Base-by-base conservation (phyloP, 495 filamentous ascomycete genomes). In the Annulohypoxylon bovei region DNA sequence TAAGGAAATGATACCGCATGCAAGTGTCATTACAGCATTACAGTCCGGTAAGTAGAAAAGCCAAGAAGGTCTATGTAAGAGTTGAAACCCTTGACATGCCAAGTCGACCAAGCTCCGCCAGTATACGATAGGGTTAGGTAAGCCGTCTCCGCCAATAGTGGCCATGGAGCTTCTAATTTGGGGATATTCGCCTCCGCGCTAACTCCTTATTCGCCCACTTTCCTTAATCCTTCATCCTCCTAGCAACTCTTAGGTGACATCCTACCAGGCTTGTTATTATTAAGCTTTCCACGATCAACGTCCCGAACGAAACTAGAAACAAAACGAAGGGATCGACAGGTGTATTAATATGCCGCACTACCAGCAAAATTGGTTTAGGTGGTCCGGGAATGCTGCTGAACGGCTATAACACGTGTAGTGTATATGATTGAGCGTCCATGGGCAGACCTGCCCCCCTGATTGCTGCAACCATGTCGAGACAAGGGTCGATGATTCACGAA, bases 141-240 rank as follows among this genome's bases (percentile, higher is more conserved):
- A 70, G 56, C 37, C 32, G 2, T 14, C 46, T 44, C 54, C 30
- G 44, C 61, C 61, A 70, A 70, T 60, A 33, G 55, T 33, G 20
- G 39, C 8, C 39, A 16, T 42, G 39, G 39, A 42, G 57, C 50
- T 62, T 14, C 40, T 62, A 39, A 66, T 53, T 60, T 35, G 33
- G 62, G 62, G 32, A 30, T 50, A 71, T 25, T 61, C 46, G 55
- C 22, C 32, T 65, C 49, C 35, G 11, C 56, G 14, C 18, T 44
- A 9, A 20, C 32, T 50, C 54, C 57, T 30, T 12, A 71, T 61
- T 71, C 44, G 57, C n/a, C 30, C 50, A 60, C 35, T 47, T 64
- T 2, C 33, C 23, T 22, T 20, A 40, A 71, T 71, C 68, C 62
- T 71, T 62, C 62, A 67, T 71, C 68, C 62, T 66, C 57, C 68